Percentiles rank a stretch among this genome's conserved stretches.
Conservation (phyloP, 495 filamentous ascomycete species). For the Massariosphaeria phaeospora region DNA sequence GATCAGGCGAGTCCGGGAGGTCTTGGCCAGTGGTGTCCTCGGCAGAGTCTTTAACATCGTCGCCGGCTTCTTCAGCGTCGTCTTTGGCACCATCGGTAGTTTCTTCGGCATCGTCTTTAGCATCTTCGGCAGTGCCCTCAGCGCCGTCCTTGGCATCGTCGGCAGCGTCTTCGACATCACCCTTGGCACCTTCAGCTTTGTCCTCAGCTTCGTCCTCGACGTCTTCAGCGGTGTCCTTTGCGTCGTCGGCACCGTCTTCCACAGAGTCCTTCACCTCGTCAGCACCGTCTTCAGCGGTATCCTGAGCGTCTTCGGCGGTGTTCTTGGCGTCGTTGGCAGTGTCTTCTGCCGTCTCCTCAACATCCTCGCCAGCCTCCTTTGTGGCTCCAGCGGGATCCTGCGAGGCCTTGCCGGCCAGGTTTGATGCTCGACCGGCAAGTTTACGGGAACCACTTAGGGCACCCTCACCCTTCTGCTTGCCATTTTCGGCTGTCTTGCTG, state of each 20-base stretch:
- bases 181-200: slow-evolving; percentile 25
- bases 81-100: slow-evolving; percentile 33
- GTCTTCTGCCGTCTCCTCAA: slow-evolving; percentile 22
- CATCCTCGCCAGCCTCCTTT: slow-evolving; percentile 25
- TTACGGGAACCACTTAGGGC: slow-evolving; percentile 32
- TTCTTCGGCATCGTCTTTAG: slow-evolving; percentile 30
- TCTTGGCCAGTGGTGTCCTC: slow-evolving; percentile 33
- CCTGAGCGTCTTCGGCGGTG: slow-evolving; percentile 33
- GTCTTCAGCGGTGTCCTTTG: slow-evolving; percentile 27
- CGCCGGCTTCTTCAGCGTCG: slow-evolving; percentile 25
- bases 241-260: slow-evolving; percentile 29
- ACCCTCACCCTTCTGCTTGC: slow-evolving; percentile 10
- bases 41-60: slow-evolving; percentile 32
- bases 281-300: slow-evolving; percentile 19
- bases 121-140: background rate
- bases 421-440: slow-evolving; percentile 37
- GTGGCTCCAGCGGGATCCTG: slow-evolving; percentile 21
- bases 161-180: slow-evolving; percentile 32
- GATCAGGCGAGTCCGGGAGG: slow-evolving; percentile 41
- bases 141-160: slow-evolving; percentile 14
- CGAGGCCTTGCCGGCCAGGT: slow-evolving; percentile 21
- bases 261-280: slow-evolving; percentile 33
- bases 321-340: slow-evolving; percentile 25
- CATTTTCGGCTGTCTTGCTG: slow-evolving; percentile 23
- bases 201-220: slow-evolving; percentile 23